Evolutionary conservation across 1,284 basidiomycete species (phyloP).

Genomic region (Sutorius eximius): DNA sequence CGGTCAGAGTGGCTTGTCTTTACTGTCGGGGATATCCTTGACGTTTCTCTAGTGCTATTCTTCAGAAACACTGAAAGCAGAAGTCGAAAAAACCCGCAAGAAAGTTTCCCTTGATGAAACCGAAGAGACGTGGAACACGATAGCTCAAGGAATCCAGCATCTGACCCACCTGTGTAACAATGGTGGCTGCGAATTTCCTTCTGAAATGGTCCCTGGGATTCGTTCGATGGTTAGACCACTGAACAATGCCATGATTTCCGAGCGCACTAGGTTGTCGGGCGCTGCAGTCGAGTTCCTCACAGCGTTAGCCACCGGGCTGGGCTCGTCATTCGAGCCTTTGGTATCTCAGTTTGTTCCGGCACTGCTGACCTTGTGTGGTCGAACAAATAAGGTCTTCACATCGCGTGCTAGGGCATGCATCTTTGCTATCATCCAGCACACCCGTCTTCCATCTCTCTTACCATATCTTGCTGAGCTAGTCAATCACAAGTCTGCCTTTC

Average conservation of each 20-base stretch:
- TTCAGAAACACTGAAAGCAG: conserved; percentile 35
- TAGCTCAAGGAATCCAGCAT: conserved; percentile 53
- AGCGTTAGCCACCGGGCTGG: conserved; percentile 56
- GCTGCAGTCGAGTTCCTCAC: conserved; percentile 66
- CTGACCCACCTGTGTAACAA: conserved; percentile 59
- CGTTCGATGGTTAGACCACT: conserved; percentile 59
- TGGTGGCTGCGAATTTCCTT: conserved; percentile 55
- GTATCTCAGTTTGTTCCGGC: conserved; percentile 67
- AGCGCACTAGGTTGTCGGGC: conserved; percentile 76
- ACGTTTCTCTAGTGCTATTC: conserved; percentile 36
- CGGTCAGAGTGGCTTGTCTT: conserved; percentile 8
- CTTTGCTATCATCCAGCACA: conserved; percentile 61
- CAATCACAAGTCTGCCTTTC: conserved; percentile 65
- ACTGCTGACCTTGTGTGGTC: conserved; percentile 65
- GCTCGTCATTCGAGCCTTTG: conserved; percentile 66
- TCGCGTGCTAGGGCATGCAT: conserved; percentile 65
- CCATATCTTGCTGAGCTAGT: conserved; percentile 60
- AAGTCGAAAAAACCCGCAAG: conserved; percentile 44
- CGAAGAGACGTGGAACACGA: conserved; percentile 84
- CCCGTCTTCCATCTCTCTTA: conserved; percentile 68
- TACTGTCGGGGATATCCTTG: not conserved
- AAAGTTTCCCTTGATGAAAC: conserved; percentile 63
- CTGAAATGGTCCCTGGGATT: conserved; percentile 55
- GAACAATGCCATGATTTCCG: conserved; percentile 65
- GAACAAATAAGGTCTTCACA: conserved; percentile 82